A percentile compares a stretch with the other conserved stretches of the same genome.
These are phyloP conservation scores for Xylaria sp. DNA, from an alignment of 2,329 filamentous ascomycete genomes.

Conservation along the genomic window DNA sequence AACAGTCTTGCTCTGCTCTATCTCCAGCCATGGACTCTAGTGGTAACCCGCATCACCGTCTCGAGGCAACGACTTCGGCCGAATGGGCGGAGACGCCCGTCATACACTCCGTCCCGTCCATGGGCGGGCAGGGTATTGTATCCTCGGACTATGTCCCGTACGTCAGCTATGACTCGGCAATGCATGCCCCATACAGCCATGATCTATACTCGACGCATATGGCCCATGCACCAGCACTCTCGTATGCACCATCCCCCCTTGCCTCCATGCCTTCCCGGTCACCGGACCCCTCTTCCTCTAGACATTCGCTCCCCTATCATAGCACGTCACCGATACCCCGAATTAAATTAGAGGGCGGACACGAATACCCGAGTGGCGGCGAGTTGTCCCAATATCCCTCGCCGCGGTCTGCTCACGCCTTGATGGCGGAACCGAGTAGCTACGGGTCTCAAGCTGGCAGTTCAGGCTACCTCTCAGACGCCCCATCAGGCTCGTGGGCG, in stretches of 20 bases:
- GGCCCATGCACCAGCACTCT: constrained; percentile 48
- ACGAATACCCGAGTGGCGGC: constrained; percentile 53
- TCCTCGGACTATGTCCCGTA: constrained; percentile 65
- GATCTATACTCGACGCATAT: constrained; percentile 59
- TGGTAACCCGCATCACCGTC: constrained; percentile 53
- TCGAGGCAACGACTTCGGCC: constrained; percentile 56
- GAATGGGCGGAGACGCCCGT: constrained; percentile 57
- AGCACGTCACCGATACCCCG: constrained; percentile 51
- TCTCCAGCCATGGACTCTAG: constrained; percentile 51
- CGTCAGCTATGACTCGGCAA: constrained; percentile 57
- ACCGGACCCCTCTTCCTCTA: constrained; percentile 46
- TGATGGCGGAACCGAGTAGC: constrained; percentile 47
- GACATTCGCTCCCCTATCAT: constrained; percentile 51
- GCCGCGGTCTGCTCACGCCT: constrained; percentile 53
- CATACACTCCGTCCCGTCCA: constrained; percentile 55
- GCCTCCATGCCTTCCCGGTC: constrained; percentile 50
- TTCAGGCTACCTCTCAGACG: constrained; percentile 55
- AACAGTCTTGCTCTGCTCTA: constrained; percentile 54
- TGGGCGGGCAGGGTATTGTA: constrained; percentile 59
- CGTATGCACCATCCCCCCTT: constrained; percentile 45
- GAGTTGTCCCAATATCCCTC: constrained; percentile 57
- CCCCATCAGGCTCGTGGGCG: constrained; percentile 53
- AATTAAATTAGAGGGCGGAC: constrained; percentile 54
- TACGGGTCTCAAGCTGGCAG: constrained; percentile 48
- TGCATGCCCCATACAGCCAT: constrained; percentile 58